phyloP scores from a whole-genome alignment of 2,329 filamentous ascomycete species.

The Fusarium chaquense region DNA sequence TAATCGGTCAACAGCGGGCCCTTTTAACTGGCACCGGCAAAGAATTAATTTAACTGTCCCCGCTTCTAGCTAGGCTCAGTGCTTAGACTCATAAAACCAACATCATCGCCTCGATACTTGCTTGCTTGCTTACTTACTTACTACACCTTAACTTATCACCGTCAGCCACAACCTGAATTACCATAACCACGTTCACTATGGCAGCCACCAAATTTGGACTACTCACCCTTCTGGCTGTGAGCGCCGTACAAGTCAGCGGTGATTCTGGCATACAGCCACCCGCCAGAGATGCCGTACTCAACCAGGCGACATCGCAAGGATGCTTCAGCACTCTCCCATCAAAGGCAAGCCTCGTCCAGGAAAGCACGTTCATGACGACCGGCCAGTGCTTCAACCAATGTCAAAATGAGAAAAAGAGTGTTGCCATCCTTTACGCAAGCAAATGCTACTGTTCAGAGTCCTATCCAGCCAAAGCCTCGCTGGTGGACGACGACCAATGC shows the following conservation, averaged over 20 bases:
- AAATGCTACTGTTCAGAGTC: slow-evolving; percentile 31
- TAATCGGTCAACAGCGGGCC: neutral
- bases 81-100: slow-evolving; percentile 1
- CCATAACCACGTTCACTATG: neutral
- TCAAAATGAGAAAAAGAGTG: neutral
- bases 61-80: neutral
- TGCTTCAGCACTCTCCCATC: slow-evolving; percentile 31
- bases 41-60: slow-evolving; percentile 1
- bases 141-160: no score
- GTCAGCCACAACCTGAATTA: neutral
- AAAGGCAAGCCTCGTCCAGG: neutral
- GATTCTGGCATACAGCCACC: slow-evolving; percentile 53
- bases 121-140: neutral
- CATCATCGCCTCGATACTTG: neutral
- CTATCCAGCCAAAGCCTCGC: slow-evolving; percentile 19
- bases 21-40: neutral
- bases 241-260: neutral
- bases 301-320: slow-evolving; percentile 23
- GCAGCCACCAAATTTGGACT: neutral
- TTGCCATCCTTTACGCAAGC: slow-evolving; percentile 4
- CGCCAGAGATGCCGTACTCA: neutral
- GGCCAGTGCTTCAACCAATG: slow-evolving; percentile 10
- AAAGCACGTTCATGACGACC: neutral
- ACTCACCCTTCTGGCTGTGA: slow-evolving; percentile 1
- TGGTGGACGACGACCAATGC: slow-evolving; percentile 33